Conservation (phyloP, 768 basidiomycete species). For the Cystofilobasidium macerans region DNA sequence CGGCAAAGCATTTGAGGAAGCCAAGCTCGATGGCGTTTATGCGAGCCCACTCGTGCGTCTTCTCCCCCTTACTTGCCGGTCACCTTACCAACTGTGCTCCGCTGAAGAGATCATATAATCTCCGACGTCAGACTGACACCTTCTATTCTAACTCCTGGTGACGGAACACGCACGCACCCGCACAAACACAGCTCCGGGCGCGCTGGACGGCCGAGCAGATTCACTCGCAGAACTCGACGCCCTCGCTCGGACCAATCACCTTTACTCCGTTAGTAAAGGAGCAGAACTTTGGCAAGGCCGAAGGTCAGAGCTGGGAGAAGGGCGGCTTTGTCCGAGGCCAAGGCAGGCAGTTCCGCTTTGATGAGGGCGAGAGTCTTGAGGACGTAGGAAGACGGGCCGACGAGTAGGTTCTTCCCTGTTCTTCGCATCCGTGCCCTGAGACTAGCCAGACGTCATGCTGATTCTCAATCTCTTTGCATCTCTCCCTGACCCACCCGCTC, state of each 20-base stretch:
- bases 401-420: too few species aligned
- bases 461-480: too few species aligned
- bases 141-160: neutral
- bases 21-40: conserved; percentile 49
- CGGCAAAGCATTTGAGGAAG: conserved; percentile 46
- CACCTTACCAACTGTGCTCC: neutral
- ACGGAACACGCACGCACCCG: too few species aligned
- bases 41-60: conserved; percentile 57
- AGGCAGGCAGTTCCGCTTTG: conserved; percentile 41
- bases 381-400: too few species aligned
- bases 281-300: conserved; percentile 57
- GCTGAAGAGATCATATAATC: too few species aligned
- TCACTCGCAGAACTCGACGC: conserved; percentile 44
- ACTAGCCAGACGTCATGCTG: too few species aligned
- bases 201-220: conserved; percentile 27
- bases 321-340: conserved; percentile 1
- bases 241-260: conserved; percentile 43
- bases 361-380: conserved; percentile 59
- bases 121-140: neutral
- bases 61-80: conserved; percentile 34
- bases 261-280: conserved; percentile 52
- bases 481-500: too few species aligned
- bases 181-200: conserved; percentile 27
- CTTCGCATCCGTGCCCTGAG: too few species aligned
- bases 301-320: conserved; percentile 49